These are phyloP conservation scores for Nitzschia sp. DNA, from an alignment of 108 stramenopile species.

Conservation along the genomic window DNA sequence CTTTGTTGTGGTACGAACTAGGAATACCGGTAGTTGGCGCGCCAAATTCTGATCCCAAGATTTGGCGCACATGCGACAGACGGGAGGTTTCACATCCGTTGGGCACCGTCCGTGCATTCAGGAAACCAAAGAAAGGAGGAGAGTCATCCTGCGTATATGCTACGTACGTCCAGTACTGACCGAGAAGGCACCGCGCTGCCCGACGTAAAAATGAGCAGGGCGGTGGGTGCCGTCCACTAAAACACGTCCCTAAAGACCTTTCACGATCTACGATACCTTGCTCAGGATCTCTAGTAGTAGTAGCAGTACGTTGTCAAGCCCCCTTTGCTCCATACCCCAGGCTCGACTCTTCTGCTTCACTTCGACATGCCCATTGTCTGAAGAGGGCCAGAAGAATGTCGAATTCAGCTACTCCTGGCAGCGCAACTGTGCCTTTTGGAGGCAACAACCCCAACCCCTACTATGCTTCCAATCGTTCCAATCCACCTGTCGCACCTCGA, in stretches of 20 bases:
- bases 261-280: too few species aligned
- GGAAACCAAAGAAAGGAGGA: background rate
- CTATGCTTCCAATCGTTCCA: background rate
- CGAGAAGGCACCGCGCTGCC: slow-evolving; percentile 14
- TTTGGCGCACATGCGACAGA: too few species aligned
- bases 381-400: slow-evolving; percentile 2
- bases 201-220: slow-evolving; percentile 8
- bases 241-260: too few species aligned
- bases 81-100: too few species aligned
- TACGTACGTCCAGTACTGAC: slow-evolving; percentile 10
- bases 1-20: too few species aligned
- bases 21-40: too few species aligned
- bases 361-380: background rate
- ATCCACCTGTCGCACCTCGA: background rate
- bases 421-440: background rate
- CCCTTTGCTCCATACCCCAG: background rate
- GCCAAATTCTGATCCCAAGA: too few species aligned
- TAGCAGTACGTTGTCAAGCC: background rate
- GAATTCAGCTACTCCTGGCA: background rate
- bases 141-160: slow-evolving; percentile 10
- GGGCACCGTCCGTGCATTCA: too few species aligned
- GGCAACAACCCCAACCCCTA: background rate
- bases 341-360: background rate
- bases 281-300: background rate
- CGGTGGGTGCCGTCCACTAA: slow-evolving; percentile 5